Evolutionary conservation across 345 rosid genomes (phyloP), one percentile per base, ranked within the genome.

Genomic region (Populus alba): DNA sequence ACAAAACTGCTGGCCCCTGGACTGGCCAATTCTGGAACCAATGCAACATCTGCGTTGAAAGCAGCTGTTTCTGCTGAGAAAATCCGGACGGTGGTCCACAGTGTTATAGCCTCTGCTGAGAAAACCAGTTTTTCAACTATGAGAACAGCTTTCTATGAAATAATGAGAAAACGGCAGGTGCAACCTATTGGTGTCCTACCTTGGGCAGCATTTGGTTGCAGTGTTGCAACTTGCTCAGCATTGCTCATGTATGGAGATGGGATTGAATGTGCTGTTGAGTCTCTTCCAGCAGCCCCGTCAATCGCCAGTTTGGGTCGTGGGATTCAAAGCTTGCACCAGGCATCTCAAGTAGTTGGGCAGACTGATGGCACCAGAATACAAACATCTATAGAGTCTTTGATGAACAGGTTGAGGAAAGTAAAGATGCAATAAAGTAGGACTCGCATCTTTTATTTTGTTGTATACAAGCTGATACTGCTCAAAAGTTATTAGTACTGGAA

Each of bases 251-350:
- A 83, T 78, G 93, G 94, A 75, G 98, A 90, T 83, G 98, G 98
- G 73, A 96, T 96, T 8, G 99, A 96, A 85, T 92, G 94, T 78
- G 99, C 87, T 66, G 97, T 87, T 16, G 90, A 92, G 81, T 94
- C 95, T 53, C 79, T 92, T 83, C 98, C 98, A 23, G 87, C 92
- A 13, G 99, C 98, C 71, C 92, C 94, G 71, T 92, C 92, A 31
- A 94, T 96, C 74, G 99, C 99, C 33, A 90, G 89, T 72, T 90
- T 94, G 87, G 99, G 99, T 71, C 90, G 97, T 66, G 99, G 98
- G 72, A 88, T 96, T 83, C 90, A 89, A 78, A 89, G 89, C 79
- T 85, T 94, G 83, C 97, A 73, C 20, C 87, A 79, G 83, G 93
- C 95, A 31, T 94, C 99, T 77, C 81, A 83, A 79, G 86, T 82